Base-by-base conservation (phyloP, 306 rosid species). In the Hippophae gyantsensis region DNA sequence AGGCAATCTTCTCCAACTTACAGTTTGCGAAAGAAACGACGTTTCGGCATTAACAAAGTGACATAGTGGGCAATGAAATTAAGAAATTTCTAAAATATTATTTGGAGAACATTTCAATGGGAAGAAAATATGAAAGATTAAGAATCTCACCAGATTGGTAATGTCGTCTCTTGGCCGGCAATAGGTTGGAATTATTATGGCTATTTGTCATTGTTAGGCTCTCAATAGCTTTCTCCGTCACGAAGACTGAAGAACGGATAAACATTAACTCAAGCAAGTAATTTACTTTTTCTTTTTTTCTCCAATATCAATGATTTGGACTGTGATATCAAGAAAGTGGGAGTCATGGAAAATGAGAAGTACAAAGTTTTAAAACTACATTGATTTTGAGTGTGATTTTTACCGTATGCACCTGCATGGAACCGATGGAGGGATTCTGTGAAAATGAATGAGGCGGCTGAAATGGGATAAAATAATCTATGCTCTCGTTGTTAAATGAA, bases 151-250 rank as follows among this genome's bases (percentile, higher is more conserved):
- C 42, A 58, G 38, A 32, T 32, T 56, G 72, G 56, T 10, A 9
- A 44, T 40, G 65, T 56, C 74, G 62, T 13, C 69, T 54, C 38
- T 48, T 45, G 50, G 81, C 72, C 76, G 79, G 83, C 85, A 40
- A 47, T 57, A 7, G 32, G 23, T 70, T 74, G 81, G 78, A 70
- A 41, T 61, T 52, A 61, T 80, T 53, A 38, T 10, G 43, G 8
- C 7, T 9, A 53, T 69, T 61, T 25, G 27, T 69, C 68, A 69
- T 25, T 57, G 57, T 45, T 10, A 46, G 41, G 42, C 82, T 67
- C 54, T 10, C 13, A 46, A 10, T 46, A 54, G 72, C 7, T 54
- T 61, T 77, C 61, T 74, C 74, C 83, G 76, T 70, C 74, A 43
- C 46, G 13, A 27, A 54, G 66, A 66, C 62, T 42, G 42, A 42